Conservation (phyloP, 31 red algal species). For the Pterothamnion heteromorphum region DNA sequence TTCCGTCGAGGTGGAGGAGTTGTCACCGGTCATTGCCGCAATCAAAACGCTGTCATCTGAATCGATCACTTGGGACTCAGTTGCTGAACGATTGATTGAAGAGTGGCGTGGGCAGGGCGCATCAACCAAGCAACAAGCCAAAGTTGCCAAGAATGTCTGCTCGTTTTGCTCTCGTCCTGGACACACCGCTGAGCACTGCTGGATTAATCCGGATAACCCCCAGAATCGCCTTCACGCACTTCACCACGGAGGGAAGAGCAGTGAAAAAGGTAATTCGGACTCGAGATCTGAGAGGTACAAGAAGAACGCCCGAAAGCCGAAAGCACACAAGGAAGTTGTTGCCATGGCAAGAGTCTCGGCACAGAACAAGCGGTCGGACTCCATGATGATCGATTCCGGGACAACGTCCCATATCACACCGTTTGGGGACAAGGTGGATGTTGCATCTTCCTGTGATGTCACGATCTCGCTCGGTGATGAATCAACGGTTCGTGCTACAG, state of each 20-base stretch:
- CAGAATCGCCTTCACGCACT: neutral
- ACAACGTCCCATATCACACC: conserved; percentile 46
- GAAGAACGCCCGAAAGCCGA: neutral
- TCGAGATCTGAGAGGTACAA: neutral
- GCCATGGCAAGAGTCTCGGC: neutral
- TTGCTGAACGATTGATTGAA: conserved; percentile 28
- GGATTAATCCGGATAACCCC: conserved; percentile 37
- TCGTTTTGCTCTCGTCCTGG: neutral
- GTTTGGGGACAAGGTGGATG: neutral
- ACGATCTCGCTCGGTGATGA: conserved; percentile 40
- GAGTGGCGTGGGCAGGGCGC: neutral
- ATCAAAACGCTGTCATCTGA: conserved; percentile 49
- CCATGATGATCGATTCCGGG: conserved; percentile 45
- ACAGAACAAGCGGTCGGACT: neutral
- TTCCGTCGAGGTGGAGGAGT: conserved; percentile 22
- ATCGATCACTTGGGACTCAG: conserved; percentile 43
- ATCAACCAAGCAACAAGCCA: neutral
- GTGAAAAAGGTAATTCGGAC: neutral
- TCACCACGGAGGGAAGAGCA: neutral
- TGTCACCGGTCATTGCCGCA: conserved; percentile 38
- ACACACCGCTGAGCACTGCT: conserved; percentile 15
- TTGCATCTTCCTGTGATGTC: neutral
- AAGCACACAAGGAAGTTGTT: conserved; percentile 15
- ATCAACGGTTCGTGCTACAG: conserved; percentile 12
- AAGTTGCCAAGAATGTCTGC: neutral